A percentile compares a stretch with the other conserved stretches of the same genome.
Evolutionary conservation across 2,329 filamentous ascomycete genomes (phyloP).

Genomic region (Nemania bipapillata): DNA sequence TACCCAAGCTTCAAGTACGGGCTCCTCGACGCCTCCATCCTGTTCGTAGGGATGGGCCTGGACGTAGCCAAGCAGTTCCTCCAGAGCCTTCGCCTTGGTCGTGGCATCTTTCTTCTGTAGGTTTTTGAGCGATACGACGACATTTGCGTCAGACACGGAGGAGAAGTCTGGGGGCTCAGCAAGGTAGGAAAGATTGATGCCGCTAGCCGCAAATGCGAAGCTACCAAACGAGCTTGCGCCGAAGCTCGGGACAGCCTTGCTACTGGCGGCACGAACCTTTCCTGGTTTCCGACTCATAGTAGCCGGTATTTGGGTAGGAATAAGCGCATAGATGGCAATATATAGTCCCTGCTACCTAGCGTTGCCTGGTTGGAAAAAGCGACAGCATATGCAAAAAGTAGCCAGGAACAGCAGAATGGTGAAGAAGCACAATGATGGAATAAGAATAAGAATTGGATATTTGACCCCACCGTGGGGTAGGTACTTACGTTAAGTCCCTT

Average conservation of each 20-base stretch:
- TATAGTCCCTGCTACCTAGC: no score
- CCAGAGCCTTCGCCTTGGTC: conserved; percentile 89
- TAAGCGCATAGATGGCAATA: conserved; percentile 4
- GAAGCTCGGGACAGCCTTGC: conserved; percentile 45
- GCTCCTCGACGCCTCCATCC: conserved; percentile 76
- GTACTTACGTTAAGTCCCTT: not conserved
- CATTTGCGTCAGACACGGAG: conserved; percentile 78
- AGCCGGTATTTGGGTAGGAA: conserved; percentile 12
- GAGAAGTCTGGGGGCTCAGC: conserved; percentile 85
- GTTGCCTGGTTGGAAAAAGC: not conserved
- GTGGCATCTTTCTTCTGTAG: conserved; percentile 90
- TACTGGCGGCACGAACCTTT: conserved; percentile 47
- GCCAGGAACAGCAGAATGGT: not conserved
- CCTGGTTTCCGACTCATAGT: conserved; percentile 49
- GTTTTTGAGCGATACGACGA: conserved; percentile 92
- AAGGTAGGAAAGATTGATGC: conserved; percentile 80
- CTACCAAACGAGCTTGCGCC: conserved; percentile 44
- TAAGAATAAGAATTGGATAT: conserved; percentile 26
- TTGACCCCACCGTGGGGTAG: conserved; percentile 49
- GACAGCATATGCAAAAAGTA: not conserved
- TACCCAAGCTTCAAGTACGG: conserved; percentile 90
- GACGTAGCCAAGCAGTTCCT: conserved; percentile 79
- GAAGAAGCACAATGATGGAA: not conserved
- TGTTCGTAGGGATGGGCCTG: conserved; percentile 63
- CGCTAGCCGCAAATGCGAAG: conserved; percentile 57